Evolutionary conservation across 176 grass and related monocot genomes (phyloP), one percentile per base, ranked within the genome.

Genomic region (Dendrocalamus sinicus): DNA sequence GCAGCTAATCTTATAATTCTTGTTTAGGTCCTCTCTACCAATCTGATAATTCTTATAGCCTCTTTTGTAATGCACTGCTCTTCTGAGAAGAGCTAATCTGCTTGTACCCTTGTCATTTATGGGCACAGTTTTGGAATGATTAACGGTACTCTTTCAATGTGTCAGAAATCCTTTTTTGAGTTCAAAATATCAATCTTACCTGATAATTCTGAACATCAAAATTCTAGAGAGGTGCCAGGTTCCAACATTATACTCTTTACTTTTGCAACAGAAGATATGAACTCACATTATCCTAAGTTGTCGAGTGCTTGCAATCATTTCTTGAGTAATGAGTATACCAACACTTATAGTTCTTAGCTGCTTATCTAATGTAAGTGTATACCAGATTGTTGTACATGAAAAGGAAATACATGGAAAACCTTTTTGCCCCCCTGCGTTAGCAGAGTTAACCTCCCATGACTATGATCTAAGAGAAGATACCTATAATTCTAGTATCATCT

Each of bases 221-320:
- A 22, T 16, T 81, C 28, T 81, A 30, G 23, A 30, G 14, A 52
- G 46, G 23, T 63, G 60, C 60, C 59, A 26, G 4, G n/a, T 63
- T 63, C 60, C 60, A 26, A 28, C 23, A 26, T 4, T 28, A 28
- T 63, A 24, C n/a, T 75, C 26, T 75, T 17, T 75, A 32, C 46
- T 62, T 46, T 39, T 35, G 13, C 11, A 44, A 23, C 4, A 50
- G 16, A 66, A 51, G 16, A 17, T 66, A n/a, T 1, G 43, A 64
- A 19, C 0, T 30, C 0, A 7, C 8, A 30, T 15, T 64, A 17
- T 40, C 12, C 6, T 28, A 71, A 63, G 70, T 43, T 40, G 8
- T 62, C 79, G 54, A 89, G 17, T 79, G n/a, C 24, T 70, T 44
- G 37, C 44, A 72, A 64, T 12, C 72, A 39, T 35, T 88, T 62